A percentile compares a stretch with the other conserved stretches of the same genome.
Conservation (phyloP, 2,329 filamentous ascomycete genomes). For the Colletotrichum destructivum region DNA sequence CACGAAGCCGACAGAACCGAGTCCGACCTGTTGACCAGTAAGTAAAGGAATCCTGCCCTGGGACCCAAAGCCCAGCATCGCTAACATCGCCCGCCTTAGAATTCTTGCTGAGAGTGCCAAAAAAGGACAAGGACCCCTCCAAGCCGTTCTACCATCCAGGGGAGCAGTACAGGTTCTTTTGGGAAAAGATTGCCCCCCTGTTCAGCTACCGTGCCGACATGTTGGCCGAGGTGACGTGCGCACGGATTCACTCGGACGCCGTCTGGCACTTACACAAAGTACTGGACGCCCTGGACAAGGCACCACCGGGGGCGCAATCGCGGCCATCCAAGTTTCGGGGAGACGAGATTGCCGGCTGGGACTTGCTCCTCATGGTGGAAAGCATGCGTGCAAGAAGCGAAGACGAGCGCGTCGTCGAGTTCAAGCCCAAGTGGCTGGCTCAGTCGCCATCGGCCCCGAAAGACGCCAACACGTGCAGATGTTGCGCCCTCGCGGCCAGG, state of each 20-base stretch:
- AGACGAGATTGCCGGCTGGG: slow-evolving; percentile 7
- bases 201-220: slow-evolving; percentile 62
- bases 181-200: slow-evolving; percentile 67
- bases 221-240: slow-evolving; percentile 70
- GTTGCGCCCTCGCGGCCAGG: slow-evolving; percentile 74
- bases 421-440: slow-evolving; percentile 88
- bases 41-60: background rate
- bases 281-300: slow-evolving; percentile 27
- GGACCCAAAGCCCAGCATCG: background rate
- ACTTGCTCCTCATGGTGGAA: slow-evolving; percentile 74
- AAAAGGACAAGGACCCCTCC: slow-evolving; percentile 46
- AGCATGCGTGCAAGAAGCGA: slow-evolving; percentile 72
- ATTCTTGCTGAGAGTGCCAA: slow-evolving; percentile 56
- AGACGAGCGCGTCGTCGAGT: slow-evolving; percentile 69
- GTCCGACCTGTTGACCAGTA: slow-evolving; percentile 23
- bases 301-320: slow-evolving; percentile 9
- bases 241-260: slow-evolving; percentile 58
- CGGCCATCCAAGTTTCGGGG: slow-evolving; percentile 58
- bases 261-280: slow-evolving; percentile 64
- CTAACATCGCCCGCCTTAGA: slow-evolving; percentile 46
- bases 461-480: slow-evolving; percentile 77
- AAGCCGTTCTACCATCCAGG: slow-evolving; percentile 57
- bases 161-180: slow-evolving; percentile 63
- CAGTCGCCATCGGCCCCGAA: slow-evolving; percentile 81
- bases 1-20: slow-evolving; percentile 5